Conservation (phyloP, 116 monocot genomes). For the Phalaenopsis hybrid region DNA sequence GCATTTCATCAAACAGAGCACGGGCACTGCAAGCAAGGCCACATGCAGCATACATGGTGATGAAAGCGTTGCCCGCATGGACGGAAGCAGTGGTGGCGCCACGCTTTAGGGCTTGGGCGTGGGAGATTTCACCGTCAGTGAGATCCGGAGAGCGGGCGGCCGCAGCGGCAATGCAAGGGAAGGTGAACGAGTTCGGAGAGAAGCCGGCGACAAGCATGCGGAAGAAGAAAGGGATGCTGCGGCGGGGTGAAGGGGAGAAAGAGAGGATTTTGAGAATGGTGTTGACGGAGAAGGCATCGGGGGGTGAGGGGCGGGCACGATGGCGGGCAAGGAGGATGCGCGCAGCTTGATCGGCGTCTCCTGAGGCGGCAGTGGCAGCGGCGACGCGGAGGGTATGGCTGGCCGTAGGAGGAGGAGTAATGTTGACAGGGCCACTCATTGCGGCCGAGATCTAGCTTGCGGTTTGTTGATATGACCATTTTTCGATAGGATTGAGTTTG, state of each 20-base stretch:
- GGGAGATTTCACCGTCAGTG: constrained; percentile 18
- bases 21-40: constrained; percentile 22
- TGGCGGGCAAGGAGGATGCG: constrained; percentile 11
- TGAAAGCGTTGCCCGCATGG: constrained; percentile 32
- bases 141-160: constrained; percentile 19
- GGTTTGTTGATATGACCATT: not conserved
- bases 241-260: not conserved
- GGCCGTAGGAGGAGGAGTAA: constrained; percentile 20
- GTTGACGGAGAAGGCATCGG: constrained; percentile 33
- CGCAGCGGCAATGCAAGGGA: constrained; percentile 32
- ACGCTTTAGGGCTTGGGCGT: constrained; percentile 35
- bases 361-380: not conserved
- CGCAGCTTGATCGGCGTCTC: constrained; percentile 6
- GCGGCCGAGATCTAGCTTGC: not conserved
- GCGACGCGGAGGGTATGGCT: constrained; percentile 13
- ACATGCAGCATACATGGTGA: constrained; percentile 37
- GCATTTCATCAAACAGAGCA: constrained; percentile 43
- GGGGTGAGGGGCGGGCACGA: constrained; percentile 5
- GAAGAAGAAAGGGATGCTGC: constrained; percentile 16
- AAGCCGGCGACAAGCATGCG: constrained; percentile 8
- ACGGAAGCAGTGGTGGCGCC: constrained; percentile 20
- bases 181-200: constrained; percentile 33
- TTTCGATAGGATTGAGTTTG: not conserved
- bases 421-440: constrained; percentile 11
- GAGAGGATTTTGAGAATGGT: constrained; percentile 19